Evolutionary conservation across 805 yeast genomes (phyloP).

Genomic region (Kodamaea restingae): DNA sequence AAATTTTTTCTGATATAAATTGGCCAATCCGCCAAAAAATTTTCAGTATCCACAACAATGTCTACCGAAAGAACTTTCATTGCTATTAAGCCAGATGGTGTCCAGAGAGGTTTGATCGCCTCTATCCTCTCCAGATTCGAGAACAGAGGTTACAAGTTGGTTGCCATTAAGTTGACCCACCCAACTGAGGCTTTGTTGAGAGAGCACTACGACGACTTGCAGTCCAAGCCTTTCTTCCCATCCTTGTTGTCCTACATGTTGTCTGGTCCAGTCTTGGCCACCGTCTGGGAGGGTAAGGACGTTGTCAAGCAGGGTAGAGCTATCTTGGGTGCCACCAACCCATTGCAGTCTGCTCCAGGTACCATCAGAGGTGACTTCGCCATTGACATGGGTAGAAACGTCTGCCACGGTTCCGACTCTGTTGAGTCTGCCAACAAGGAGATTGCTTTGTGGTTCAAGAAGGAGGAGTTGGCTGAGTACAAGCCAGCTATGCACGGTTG

Average conservation of each 20-base stretch:
- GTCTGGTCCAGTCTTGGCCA: slow-evolving; percentile 98
- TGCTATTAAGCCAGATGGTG: slow-evolving; percentile 98
- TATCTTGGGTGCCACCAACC: slow-evolving; percentile 98
- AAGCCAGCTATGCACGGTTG: slow-evolving; percentile 78
- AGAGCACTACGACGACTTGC: slow-evolving; percentile 94
- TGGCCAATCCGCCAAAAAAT: neutral
- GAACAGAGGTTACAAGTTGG: slow-evolving; percentile 96
- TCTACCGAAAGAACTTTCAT: slow-evolving; percentile 83
- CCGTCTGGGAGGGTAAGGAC: slow-evolving; percentile 99
- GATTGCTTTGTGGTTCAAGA: slow-evolving; percentile 96
- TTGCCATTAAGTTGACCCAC: slow-evolving; percentile 84
- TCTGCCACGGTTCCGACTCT: slow-evolving; percentile 98
- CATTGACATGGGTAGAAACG: slow-evolving; percentile 98
- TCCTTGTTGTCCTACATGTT: slow-evolving; percentile 92
- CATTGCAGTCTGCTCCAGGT: slow-evolving; percentile 95
- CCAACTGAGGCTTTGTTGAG: slow-evolving; percentile 87
- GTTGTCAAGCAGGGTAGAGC: slow-evolving; percentile 98
- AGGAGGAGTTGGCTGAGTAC: slow-evolving; percentile 92
- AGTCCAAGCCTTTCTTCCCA: slow-evolving; percentile 96
- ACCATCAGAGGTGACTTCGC: slow-evolving; percentile 99
- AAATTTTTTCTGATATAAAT: slow-evolving; percentile 8
- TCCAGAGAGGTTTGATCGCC: slow-evolving; percentile 96
- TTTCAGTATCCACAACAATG: slow-evolving; percentile 28
- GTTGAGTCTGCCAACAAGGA: slow-evolving; percentile 97
- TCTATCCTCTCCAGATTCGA: slow-evolving; percentile 90